Base-by-base conservation (phyloP, 2,329 filamentous ascomycete species). In the Trichoderma simmonsii region DNA sequence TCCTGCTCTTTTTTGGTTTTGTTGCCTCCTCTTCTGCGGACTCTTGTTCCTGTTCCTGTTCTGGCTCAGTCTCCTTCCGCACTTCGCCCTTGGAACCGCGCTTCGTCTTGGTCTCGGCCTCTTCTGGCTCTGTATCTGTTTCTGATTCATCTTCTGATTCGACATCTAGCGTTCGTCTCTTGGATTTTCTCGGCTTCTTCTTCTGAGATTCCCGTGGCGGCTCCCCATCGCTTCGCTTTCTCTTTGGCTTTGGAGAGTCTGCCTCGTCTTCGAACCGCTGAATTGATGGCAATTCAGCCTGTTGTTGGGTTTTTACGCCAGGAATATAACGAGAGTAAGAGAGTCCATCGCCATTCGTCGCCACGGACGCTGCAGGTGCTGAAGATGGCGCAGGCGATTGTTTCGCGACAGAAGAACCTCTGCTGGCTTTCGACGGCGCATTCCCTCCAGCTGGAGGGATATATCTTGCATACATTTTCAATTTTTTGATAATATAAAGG, bases 291-390 rank as follows among this genome's bases (percentile, higher is more conserved):
- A 64, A 64, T 57, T 67, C 69, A 9, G 28, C 6, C 15, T 64
- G 70, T 21, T 69, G 54, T 3, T 70, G 65, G 7, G 75, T 34
- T 71, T 79, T 80, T 61, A 77, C 72, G 48, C 77, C 76, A 0
- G 81, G 83, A 11, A 86, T 77, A 73, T 86, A 85, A 73, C 84
- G 81, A 59, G 83, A 79, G 74, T 85, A 85, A 63, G 73, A 74
- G 71, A 77, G 79, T 28, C 75, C 77, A 68, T 77, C 75, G 1
- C 68, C 59, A 32, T 73, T 60, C 34, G 73, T 63, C 57, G 59
- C 32, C 26, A 66, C 71, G 9, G 57, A 6, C 4, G 74, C 28
- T 12, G 64, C 68, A 24, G 70, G 57, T 5, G 72, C 67, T n/a
- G 64, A 56, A 51, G 28, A 62, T n/a, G 67, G 61, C 14, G 59